Percentiles rank a stretch among this genome's conserved stretches.
phyloP scores from a whole-genome alignment of 768 basidiomycete species.

The Auricularia sp. region DNA sequence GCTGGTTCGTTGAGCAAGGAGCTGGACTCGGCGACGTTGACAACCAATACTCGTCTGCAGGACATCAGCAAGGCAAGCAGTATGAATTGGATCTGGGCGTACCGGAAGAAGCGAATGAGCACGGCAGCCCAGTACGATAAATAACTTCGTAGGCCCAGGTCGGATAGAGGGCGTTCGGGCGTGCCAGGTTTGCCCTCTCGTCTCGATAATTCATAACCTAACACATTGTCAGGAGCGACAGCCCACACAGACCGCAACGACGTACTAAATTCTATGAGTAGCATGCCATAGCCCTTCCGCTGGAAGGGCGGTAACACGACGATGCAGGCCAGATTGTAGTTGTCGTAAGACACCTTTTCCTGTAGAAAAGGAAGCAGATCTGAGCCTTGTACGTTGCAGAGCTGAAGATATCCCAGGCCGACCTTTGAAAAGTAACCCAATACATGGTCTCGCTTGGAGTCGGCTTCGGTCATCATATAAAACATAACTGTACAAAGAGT shows the following conservation, averaged over 20 bases:
- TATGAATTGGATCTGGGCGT: too few species aligned
- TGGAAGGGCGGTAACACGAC: constrained; percentile 92
- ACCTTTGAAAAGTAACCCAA: constrained; percentile 70
- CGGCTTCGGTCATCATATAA: constrained; percentile 84
- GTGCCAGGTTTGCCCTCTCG: constrained; percentile 72
- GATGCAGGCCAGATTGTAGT: constrained; percentile 96
- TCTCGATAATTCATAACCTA: constrained; percentile 89
- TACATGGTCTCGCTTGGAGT: constrained; percentile 68
- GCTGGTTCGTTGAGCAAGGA: too few species aligned
- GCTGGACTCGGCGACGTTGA: too few species aligned
- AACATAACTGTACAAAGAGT: constrained; percentile 58
- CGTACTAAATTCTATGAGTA: constrained; percentile 97
- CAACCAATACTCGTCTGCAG: too few species aligned
- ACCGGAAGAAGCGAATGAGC: constrained; percentile 78
- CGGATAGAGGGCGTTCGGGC: constrained; percentile 90
- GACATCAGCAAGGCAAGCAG: too few species aligned
- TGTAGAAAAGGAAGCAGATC: constrained; percentile 16
- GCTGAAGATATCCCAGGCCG: neutral
- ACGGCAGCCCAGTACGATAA: constrained; percentile 80
- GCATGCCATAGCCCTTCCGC: constrained; percentile 80
- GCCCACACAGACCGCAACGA: constrained; percentile 4
- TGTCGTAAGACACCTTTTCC: constrained; percentile 95
- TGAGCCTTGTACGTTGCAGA: neutral
- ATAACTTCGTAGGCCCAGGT: constrained; percentile 85
- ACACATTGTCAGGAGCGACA: neutral